Evolutionary conservation across 148 eudicot genomes (phyloP).

Genomic region (Rhododendron henanense): DNA sequence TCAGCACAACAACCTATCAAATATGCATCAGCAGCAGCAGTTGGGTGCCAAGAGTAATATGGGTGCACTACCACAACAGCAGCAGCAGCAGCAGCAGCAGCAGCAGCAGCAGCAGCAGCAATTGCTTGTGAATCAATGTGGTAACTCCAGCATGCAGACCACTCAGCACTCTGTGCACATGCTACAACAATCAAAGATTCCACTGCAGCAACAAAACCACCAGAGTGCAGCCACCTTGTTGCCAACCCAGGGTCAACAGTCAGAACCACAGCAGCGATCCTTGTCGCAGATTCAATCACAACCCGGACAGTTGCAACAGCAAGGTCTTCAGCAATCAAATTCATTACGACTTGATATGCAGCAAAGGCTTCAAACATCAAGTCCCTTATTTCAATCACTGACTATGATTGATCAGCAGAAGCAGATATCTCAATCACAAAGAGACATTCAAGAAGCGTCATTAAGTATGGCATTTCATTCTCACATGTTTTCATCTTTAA

Average conservation of each 20-base stretch:
- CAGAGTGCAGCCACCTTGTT: neutral
- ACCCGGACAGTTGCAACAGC: constrained; percentile 63
- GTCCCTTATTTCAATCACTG: constrained; percentile 67
- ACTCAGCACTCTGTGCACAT: no score
- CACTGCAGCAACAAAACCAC: no score
- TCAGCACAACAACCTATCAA: no score
- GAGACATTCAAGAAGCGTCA: constrained; percentile 66
- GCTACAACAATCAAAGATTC: no score
- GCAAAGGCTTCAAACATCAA: constrained; percentile 65
- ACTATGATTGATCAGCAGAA: constrained; percentile 78
- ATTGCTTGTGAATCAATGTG: no score
- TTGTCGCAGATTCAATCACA: constrained; percentile 82
- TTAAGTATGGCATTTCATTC: constrained; percentile 42
- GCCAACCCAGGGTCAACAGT: constrained; percentile 51
- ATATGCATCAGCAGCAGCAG: no score
- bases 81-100: no score
- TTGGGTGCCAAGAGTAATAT: no score
- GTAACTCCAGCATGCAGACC: no score
- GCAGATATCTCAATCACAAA: constrained; percentile 64
- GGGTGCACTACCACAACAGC: no score
- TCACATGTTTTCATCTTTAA: no score
- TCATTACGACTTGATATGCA: constrained; percentile 64
- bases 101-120: no score
- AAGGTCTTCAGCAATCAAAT: constrained; percentile 68
- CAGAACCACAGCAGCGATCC: constrained; percentile 57